A percentile compares a stretch with the other conserved stretches of the same genome.
phyloP scores from a whole-genome alignment of 2,329 filamentous ascomycete genomes.

The Colletotrichum phormii region DNA sequence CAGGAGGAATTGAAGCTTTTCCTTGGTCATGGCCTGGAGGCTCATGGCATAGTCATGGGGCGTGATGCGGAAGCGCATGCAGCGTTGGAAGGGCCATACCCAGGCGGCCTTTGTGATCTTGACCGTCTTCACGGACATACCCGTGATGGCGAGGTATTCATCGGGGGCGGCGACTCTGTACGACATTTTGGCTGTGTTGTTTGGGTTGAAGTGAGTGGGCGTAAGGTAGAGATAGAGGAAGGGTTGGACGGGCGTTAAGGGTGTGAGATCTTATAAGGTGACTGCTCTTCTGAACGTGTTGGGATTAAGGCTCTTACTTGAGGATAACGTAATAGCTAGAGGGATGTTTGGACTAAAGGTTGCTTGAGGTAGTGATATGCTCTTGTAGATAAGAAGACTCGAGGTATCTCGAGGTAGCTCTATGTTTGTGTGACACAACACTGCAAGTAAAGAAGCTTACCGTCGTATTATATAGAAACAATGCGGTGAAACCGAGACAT shows the following conservation, averaged over 20 bases:
- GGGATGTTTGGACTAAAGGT: background rate
- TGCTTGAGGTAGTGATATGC: background rate
- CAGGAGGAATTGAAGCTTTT: slow-evolving; percentile 85
- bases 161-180: slow-evolving; percentile 80
- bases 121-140: slow-evolving; percentile 79
- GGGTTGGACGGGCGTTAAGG: background rate
- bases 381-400: background rate
- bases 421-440: background rate
- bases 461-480: background rate
- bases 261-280: background rate
- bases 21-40: slow-evolving; percentile 88
- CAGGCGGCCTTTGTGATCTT: slow-evolving; percentile 83
- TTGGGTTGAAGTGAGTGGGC: slow-evolving; percentile 38
- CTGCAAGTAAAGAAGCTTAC: background rate
- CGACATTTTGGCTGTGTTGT: slow-evolving; percentile 58
- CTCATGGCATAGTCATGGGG: slow-evolving; percentile 87
- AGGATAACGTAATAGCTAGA: background rate
- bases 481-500: background rate
- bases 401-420: background rate
- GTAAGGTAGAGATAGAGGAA: background rate
- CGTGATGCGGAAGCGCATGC: slow-evolving; percentile 70
- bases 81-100: slow-evolving; percentile 78
- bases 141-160: slow-evolving; percentile 89
- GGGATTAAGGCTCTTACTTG: background rate
- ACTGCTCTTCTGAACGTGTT: background rate